These are phyloP conservation scores for Myochromella boudieri DNA, from an alignment of 768 basidiomycete genomes.

Conservation along the genomic window DNA sequence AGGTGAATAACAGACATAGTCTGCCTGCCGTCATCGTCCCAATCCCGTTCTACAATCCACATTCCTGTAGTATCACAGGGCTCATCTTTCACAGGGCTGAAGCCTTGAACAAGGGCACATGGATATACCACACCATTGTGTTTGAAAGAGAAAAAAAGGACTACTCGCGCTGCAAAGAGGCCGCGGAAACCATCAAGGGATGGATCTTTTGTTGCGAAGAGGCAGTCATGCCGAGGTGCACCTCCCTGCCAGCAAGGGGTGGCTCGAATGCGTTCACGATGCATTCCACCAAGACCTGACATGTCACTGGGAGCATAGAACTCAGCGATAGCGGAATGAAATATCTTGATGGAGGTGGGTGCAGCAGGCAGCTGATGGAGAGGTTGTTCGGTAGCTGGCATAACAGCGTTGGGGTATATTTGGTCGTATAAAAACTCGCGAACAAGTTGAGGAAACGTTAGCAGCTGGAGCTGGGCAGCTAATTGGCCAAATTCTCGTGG, in stretches of 20 bases:
- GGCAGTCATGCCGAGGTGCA: not conserved
- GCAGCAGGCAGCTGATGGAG: not conserved
- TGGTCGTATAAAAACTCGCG: slow-evolving; percentile 12
- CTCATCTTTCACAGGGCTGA: slow-evolving; percentile 7
- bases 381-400: not conserved
- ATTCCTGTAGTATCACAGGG: slow-evolving; percentile 29
- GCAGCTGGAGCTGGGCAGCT: slow-evolving; percentile 7
- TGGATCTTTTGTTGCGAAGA: no score
- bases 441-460: slow-evolving; percentile 8
- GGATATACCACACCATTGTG: not conserved
- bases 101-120: slow-evolving; percentile 32
- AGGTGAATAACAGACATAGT: not conserved
- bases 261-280: not conserved
- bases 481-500: not conserved
- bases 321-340: not conserved
- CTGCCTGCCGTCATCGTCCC: not conserved
- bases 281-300: not conserved
- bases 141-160: no score
- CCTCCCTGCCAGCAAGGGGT: not conserved
- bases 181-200: not conserved
- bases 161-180: not conserved
- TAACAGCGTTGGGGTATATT: slow-evolving; percentile 3
- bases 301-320: not conserved
- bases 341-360: not conserved
- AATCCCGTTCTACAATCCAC: slow-evolving; percentile 28